Conservation (phyloP, 495 filamentous ascomycete genomes). For the Xylaria bambusicola region DNA sequence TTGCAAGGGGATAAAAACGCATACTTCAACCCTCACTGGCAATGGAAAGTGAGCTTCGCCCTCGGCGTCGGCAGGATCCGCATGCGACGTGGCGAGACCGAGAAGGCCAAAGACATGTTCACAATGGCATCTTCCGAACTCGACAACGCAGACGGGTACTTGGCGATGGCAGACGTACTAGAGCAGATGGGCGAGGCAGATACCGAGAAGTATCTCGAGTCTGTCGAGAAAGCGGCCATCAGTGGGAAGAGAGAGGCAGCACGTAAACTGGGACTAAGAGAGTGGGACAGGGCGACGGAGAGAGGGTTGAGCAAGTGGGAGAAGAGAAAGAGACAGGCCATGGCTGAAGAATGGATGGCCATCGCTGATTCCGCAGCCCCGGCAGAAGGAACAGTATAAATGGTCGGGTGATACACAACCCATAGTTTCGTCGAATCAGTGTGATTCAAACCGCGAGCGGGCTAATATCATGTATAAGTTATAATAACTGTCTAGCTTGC, state of each 20-base stretch:
- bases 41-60: conserved; percentile 33
- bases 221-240: conserved; percentile 34
- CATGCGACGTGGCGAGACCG: conserved; percentile 10
- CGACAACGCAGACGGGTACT: conserved; percentile 25
- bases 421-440: too few relatives aligned
- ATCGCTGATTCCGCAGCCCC: conserved; percentile 7
- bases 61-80: conserved; percentile 28
- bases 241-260: conserved; percentile 28
- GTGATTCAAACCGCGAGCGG: too few relatives aligned
- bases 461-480: too few relatives aligned
- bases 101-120: conserved; percentile 28
- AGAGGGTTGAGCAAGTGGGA: conserved; percentile 16
- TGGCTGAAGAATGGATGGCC: conserved; percentile 28
- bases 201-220: conserved; percentile 5
- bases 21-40: conserved; percentile 30
- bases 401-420: neutral
- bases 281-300: conserved; percentile 7
- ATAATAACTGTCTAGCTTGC: too few relatives aligned
- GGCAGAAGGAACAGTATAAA: neutral
- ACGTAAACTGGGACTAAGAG: conserved; percentile 20
- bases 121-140: conserved; percentile 30
- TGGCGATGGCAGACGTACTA: conserved; percentile 32
- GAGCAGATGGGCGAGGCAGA: conserved; percentile 5
- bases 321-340: conserved; percentile 15
- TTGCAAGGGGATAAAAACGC: neutral